A percentile compares a stretch with the other conserved stretches of the same genome.
Conservation (phyloP, 2,329 filamentous ascomycete species). For the Colletotrichum paranaense region DNA sequence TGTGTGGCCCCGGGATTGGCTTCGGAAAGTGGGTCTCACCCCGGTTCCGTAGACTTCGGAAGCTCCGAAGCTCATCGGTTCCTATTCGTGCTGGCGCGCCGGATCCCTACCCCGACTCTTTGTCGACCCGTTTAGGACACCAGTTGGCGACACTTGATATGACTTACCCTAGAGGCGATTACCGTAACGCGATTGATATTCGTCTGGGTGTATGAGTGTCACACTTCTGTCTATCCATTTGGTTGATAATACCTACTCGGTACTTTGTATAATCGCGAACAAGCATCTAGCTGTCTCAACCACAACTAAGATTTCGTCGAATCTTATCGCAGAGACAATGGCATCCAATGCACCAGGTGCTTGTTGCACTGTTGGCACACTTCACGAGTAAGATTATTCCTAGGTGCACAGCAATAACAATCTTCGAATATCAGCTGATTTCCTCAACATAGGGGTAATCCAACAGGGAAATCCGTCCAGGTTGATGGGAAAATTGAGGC, state of each 20-base stretch:
- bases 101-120: background rate
- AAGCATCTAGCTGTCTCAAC: too few species aligned
- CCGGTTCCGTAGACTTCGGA: background rate
- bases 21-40: background rate
- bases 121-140: background rate
- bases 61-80: background rate
- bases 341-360: background rate
- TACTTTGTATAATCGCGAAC: too few species aligned
- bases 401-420: background rate
- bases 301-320: too few species aligned
- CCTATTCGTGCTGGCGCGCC: background rate
- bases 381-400: background rate
- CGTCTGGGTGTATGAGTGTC: background rate
- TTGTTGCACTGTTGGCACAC: background rate
- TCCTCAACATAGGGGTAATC: background rate
- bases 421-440: background rate
- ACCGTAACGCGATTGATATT: background rate
- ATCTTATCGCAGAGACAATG: background rate
- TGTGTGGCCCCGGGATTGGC: background rate
- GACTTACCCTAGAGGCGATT: background rate
- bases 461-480: background rate
- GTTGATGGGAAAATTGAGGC: background rate
- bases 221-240: background rate
- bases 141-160: background rate
- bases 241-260: too few species aligned